Base-by-base conservation (phyloP, 73 alveolate genomes). In the Symbiodinium natans region DNA sequence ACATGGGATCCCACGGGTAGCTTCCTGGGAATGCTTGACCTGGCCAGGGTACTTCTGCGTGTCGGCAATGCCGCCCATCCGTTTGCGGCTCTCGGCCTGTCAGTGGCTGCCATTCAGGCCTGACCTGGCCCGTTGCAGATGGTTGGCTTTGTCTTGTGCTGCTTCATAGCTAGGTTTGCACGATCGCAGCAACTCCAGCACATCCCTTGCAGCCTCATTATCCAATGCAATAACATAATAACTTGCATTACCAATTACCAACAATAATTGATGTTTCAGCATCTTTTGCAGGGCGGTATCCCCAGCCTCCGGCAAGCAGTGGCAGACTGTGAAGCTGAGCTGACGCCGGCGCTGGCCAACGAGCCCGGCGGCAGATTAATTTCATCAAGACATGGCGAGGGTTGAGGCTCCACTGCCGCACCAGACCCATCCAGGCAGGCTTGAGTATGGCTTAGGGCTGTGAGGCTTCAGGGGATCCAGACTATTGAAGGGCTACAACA, bases 31-130 rank as follows among this genome's bases (percentile, higher is more conserved):
- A 6, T 46, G 31, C 80, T 63, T 63, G 80, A 2, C 80, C 31
- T 63, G 77, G 1, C 2, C 80, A 63, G 71, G 86, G 73, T 42
- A 13, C 86, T 89, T 9, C 95, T 63, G 42, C 95, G 95, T 6
- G 40, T 89, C 87, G 95, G 33, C 33, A 56, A 56, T 31, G 86
- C 95, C 25, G 95, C 95, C 25, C 95, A 89, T 68, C 95, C 95
- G 34, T 89, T 89, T 41, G 95, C 95, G 29, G 95, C 95, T n/a
- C 86, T 89, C 8, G 95, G 95, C 29, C 5, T 89, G 75, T 21
- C 71, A 11, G 84, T 33, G 42, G 84, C 42, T 33, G 43, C 84
- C 3, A n/a, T 17, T 74, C 84, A n/a, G 42, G 42, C 43, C 43
- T n/a, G 84, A 9, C 23, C 23, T 8, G 8, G 8, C 63, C 63